Conservation (phyloP, 2,329 filamentous ascomycete genomes). For the Pseudogymnoascus sp. region DNA sequence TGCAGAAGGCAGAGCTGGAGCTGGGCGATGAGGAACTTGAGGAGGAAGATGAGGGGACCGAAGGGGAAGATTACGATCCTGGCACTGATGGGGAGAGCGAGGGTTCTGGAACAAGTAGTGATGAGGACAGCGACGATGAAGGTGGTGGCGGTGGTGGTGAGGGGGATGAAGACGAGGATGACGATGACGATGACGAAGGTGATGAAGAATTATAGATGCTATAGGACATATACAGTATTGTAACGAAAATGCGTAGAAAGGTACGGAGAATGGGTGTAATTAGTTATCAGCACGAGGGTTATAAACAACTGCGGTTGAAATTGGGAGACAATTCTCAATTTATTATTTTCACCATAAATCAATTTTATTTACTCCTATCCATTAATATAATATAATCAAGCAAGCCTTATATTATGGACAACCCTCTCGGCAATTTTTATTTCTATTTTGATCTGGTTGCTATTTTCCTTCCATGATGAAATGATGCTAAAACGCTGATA, state of each 20-base stretch:
- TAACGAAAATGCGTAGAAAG: neutral
- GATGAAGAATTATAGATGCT: conserved; percentile 19
- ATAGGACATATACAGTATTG: neutral
- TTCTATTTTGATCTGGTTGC: neutral
- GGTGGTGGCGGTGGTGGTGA: conserved; percentile 35
- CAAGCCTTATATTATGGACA: neutral
- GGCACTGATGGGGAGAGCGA: conserved; percentile 45
- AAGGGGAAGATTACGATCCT: conserved; percentile 60
- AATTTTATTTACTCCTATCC: neutral
- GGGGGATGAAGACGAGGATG: conserved; percentile 37
- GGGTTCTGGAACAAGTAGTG: conserved; percentile 41
- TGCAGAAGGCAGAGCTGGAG: conserved; percentile 26
- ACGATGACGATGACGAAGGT: conserved; percentile 21
- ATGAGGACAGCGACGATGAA: conserved; percentile 16
- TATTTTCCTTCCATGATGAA: neutral
- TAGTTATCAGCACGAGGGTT: neutral
- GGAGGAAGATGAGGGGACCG: conserved; percentile 54
- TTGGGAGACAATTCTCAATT: neutral
- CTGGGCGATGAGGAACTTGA: conserved; percentile 38
- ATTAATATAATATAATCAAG: no score
- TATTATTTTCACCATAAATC: neutral
- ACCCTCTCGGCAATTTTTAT: neutral
- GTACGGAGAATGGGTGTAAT: neutral
- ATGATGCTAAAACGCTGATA: conserved; percentile 11
- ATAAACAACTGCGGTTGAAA: neutral